Conservation (phyloP, 805 yeast species). For the Pichia manshurica region DNA sequence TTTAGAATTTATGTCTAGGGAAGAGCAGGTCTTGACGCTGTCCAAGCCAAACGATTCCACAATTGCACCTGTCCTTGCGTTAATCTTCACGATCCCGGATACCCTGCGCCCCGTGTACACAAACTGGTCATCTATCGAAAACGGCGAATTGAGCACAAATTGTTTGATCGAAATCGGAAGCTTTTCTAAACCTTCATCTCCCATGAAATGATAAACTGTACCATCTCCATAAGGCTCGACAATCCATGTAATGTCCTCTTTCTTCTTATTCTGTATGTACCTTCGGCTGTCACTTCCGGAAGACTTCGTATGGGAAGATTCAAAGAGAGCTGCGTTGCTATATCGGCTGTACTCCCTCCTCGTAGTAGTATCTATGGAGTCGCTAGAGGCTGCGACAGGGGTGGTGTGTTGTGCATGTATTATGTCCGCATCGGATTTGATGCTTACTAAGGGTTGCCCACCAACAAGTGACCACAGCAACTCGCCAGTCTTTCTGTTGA, state of each 20-base stretch:
- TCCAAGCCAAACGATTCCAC: conserved; percentile 52
- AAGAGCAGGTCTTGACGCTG: conserved; percentile 2
- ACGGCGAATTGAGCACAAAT: conserved; percentile 78
- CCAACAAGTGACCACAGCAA: conserved; percentile 71
- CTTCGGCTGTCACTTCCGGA: neutral
- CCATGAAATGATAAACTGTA: conserved; percentile 70
- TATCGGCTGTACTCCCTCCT: neutral
- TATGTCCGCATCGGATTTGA: conserved; percentile 18
- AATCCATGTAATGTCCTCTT: conserved; percentile 57
- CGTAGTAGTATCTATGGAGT: neutral
- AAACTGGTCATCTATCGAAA: conserved; percentile 74
- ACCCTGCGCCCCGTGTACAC: conserved; percentile 81
- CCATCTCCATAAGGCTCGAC: conserved; percentile 92
- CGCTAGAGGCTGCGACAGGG: neutral
- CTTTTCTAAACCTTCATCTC: conserved; percentile 67
- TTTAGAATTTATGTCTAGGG: neutral
- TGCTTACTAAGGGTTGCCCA: conserved; percentile 52
- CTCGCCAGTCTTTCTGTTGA: conserved; percentile 69
- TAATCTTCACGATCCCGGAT: conserved; percentile 69
- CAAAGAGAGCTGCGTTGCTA: neutral
- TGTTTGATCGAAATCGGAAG: conserved; percentile 77
- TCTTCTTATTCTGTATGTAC: neutral
- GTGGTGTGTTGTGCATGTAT: conserved; percentile 5
- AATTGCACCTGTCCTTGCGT: conserved; percentile 69
- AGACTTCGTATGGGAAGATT: neutral